Evolutionary conservation across 768 basidiomycete species (phyloP), one percentile per base, ranked within the genome.

Genomic region (Erythrobasidium yunnanense): DNA sequence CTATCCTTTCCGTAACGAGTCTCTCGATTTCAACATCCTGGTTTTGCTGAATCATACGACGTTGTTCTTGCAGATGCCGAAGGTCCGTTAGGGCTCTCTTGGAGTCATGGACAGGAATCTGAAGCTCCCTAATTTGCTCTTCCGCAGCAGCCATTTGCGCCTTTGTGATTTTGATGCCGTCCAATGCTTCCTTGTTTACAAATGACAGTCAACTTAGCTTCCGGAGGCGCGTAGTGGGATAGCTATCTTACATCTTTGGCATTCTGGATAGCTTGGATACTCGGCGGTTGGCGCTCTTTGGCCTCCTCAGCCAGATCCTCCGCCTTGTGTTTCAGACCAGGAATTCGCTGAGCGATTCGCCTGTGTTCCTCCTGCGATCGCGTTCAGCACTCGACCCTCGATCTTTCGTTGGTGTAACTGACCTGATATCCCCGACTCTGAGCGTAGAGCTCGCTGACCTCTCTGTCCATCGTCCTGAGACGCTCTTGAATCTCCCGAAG

Each of bases 11-110:
- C 13, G 33, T 45, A 32, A 51, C 46, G 18, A 58, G 49, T 1
- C 52, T 35, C 23, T 84, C 81, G 2, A 84, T 67, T 20, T 78
- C 73, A 18, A 75, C 73, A 71, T 81, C 84, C 56, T 80, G 78
- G 7, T 34, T 29, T 42, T 22, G 5, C 20, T 23, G 30, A 15
- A 60, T n/a, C n/a, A n/a, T n/a, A n/a, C n/a, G n/a, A n/a, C 22
- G 42, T 23, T 63, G 60, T 55, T 74, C 68, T 46, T 76, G 71
- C 23, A 84, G 73, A 29, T 79, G 80, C 35, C 74, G 72, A 66
- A 81, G 83, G 71, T 88, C 87, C 1, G 71, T 72, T 52, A 22
- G 29, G 46, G 34, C 25, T 18, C 56, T 30, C 5, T 29, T 45
- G 22, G 35, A 22, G 11, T 32, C 27, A 23, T 7, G 27, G 17